Conservation (phyloP, 2,329 filamentous ascomycete genomes). For the Xylaria sp. region DNA sequence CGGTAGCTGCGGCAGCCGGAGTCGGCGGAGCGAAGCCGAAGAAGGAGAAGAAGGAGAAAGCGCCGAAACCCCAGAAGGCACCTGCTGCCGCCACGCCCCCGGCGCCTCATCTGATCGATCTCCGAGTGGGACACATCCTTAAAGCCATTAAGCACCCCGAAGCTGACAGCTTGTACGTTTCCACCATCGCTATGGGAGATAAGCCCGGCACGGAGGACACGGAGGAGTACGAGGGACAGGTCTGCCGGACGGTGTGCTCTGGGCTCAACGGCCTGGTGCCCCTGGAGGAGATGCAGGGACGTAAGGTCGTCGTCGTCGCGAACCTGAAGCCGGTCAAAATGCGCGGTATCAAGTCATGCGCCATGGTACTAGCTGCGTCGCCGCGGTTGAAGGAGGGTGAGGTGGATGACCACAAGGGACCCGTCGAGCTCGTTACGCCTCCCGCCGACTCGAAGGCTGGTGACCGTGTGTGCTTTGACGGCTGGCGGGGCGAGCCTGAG, state of each 20-base stretch:
- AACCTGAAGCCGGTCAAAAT: constrained; percentile 99
- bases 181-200: constrained; percentile 94
- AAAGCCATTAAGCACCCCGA: constrained; percentile 96
- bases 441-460: constrained; percentile 83
- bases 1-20: constrained; percentile 60
- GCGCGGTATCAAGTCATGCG: constrained; percentile 80
- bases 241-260: constrained; percentile 95
- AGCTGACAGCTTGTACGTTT: constrained; percentile 94
- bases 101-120: constrained; percentile 88
- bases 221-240: constrained; percentile 87
- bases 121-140: constrained; percentile 96
- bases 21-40: constrained; percentile 62
- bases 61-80: constrained; percentile 77
- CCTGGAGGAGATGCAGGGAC: constrained; percentile 94
- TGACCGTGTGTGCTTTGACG: constrained; percentile 91
- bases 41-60: constrained; percentile 93
- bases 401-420: constrained; percentile 84
- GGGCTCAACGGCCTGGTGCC: constrained; percentile 93
- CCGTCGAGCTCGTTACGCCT: constrained; percentile 90
- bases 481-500: constrained; percentile 94
- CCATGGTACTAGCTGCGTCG: constrained; percentile 94
- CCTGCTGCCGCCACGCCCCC: constrained; percentile 78
- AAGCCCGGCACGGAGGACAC: constrained; percentile 87
- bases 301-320: constrained; percentile 94
- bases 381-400: constrained; percentile 85